A percentile compares a stretch with the other conserved stretches of the same genome.
phyloP scores from a whole-genome alignment of 2,329 filamentous ascomycete genomes.

The Sphaerulina populicola region DNA sequence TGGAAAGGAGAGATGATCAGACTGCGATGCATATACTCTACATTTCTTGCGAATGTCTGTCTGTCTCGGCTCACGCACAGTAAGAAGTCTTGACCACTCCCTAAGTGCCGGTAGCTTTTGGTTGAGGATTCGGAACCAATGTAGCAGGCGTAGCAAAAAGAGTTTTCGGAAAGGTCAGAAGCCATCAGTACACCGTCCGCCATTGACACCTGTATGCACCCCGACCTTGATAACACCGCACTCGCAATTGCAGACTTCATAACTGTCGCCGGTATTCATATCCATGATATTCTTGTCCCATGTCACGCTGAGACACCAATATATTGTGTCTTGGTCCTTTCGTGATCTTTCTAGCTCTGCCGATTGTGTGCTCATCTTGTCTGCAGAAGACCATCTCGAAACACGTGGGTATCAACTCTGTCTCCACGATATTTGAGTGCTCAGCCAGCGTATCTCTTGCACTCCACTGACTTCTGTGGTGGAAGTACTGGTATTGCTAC shows the following conservation, averaged over 20 bases:
- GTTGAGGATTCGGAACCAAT: neutral
- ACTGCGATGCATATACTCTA: neutral
- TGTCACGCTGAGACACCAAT: slow-evolving; percentile 5
- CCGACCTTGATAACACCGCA: slow-evolving; percentile 6
- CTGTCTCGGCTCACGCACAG: neutral
- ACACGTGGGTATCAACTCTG: too few relatives aligned
- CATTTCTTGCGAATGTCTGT: neutral
- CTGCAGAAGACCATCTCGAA: neutral
- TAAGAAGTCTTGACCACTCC: neutral
- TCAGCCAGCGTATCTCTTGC: neutral
- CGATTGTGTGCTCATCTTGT: slow-evolving; percentile 6
- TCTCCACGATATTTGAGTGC: neutral
- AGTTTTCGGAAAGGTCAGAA: slow-evolving; percentile 1
- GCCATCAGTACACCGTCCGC: slow-evolving; percentile 1
- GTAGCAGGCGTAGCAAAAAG: slow-evolving; percentile 3
- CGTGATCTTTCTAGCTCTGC: slow-evolving; percentile 4
- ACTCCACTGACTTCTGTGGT: neutral
- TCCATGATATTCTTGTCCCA: slow-evolving; percentile 6
- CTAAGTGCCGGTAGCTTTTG: neutral
- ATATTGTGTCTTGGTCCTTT: slow-evolving; percentile 2
- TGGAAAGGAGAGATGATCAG: neutral
- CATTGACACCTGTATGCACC: neutral
- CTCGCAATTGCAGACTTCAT: slow-evolving; percentile 5
- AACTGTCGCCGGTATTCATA: slow-evolving; percentile 9
- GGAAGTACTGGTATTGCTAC: slow-evolving; percentile 2